Conservation (phyloP, 2,329 filamentous ascomycete genomes). For the Colletotrichum siamense region DNA sequence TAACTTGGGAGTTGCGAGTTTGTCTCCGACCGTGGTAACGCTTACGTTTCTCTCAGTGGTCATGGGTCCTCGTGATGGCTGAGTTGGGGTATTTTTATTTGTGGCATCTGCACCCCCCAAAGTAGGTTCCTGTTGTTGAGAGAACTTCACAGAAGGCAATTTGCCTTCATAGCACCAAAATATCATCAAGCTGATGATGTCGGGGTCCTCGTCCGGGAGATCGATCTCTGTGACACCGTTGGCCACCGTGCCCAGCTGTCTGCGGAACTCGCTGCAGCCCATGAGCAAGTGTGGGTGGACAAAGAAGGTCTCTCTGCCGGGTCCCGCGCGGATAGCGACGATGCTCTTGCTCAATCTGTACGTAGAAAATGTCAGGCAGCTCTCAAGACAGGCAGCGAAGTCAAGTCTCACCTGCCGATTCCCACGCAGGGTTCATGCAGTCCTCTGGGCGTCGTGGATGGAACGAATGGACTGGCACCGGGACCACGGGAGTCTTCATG, state of each 20-base stretch:
- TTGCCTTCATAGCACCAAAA: not conserved
- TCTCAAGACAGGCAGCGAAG: not conserved
- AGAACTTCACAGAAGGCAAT: not conserved
- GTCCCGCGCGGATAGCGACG: not conserved
- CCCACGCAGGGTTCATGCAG: not conserved
- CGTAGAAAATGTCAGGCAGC: not conserved
- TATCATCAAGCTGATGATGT: not conserved
- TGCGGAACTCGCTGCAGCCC: not conserved
- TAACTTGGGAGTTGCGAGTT: not conserved
- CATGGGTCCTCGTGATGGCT: not conserved
- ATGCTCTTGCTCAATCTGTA: not conserved
- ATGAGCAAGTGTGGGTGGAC: not conserved
- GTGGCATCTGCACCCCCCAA: not conserved
- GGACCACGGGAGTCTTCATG: not conserved
- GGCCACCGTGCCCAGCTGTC: not conserved
- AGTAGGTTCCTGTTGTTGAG: not conserved
- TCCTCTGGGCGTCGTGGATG: not conserved
- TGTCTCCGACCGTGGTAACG: not conserved
- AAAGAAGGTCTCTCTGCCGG: not conserved
- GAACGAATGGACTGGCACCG: not conserved
- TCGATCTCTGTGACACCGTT: not conserved
- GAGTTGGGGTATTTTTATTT: not conserved
- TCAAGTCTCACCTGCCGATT: too few relatives aligned
- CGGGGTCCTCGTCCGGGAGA: not conserved
- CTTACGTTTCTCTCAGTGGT: not conserved